Evolutionary conservation across 768 basidiomycete species (phyloP), one percentile per base, ranked within the genome.

Genomic region (Termitomyces sp.): DNA sequence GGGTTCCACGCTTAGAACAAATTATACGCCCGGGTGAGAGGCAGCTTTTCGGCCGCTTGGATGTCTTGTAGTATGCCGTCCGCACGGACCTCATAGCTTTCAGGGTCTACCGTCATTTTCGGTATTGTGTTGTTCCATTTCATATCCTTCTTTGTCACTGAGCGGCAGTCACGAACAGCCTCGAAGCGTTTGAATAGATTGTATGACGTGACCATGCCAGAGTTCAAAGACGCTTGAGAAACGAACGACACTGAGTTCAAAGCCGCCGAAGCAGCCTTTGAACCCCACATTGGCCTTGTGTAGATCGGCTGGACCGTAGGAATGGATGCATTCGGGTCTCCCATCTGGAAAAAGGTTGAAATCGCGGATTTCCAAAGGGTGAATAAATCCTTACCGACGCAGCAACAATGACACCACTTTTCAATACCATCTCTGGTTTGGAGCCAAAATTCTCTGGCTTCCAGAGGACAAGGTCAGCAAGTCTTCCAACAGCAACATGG

Each of bases 401-500:
- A 84, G 87, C 93, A 12, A 81, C 92, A 63, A 98, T 95, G 7
- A 97, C 86, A 24, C 97, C 97, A 9, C 91, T 90, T 71, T 98
- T 99, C 61, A 98, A 77, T 43, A 98, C 87, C 88, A 93, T 89
- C 68, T 95, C 91, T 0, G 97, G 96, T 65, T 92, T 89, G 2
- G 87, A 77, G 2, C 96, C 97, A 70, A 98, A 98, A 68, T 89
- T 87, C 68, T 92, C 89, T 0, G 94, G 93, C 71, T 87, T 89
- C 97, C 97, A 99, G 0, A 98, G 77, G 0, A 98, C 95, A 43
- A 99, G 81, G 69, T 99, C 97, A 0, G 96, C 97, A 46, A 99
- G 80, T 27, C 82, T 87, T 18, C 92, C 93, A 3, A 82, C 78
- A 1, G 86, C 84, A 59, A 99, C 74, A 53, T 94, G 87, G 1